phyloP scores from a whole-genome alignment of 2,329 filamentous ascomycete species.

The Alternaria ventricosa region DNA sequence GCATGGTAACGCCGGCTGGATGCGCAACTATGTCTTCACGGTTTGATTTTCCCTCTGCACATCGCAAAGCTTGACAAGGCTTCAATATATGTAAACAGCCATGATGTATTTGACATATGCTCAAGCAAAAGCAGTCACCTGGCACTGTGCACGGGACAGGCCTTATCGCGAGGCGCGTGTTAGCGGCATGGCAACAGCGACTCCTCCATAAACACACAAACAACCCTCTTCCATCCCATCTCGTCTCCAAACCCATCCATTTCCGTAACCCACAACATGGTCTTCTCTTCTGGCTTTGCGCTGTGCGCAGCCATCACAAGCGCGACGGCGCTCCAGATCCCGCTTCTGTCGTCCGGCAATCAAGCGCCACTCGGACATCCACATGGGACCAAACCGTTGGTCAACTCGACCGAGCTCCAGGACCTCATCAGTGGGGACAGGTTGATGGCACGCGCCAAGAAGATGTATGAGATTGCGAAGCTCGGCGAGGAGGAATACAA shows the following conservation, averaged over 20 bases:
- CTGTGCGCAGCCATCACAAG: conserved; percentile 37
- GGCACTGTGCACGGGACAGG: conserved; percentile 27
- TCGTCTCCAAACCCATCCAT: conserved; percentile 4
- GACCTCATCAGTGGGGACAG: conserved; percentile 45
- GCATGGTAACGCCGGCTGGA: not conserved
- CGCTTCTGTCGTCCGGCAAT: conserved; percentile 32
- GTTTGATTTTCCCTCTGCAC: not conserved
- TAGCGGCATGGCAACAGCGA: conserved; percentile 36
- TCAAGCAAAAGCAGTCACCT: conserved; percentile 1
- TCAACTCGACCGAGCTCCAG: conserved; percentile 46
- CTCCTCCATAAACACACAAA: conserved; percentile 18
- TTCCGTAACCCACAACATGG: conserved; percentile 28
- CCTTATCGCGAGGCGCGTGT: conserved; percentile 30
- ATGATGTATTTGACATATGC: not conserved
- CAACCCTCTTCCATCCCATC: conserved; percentile 21
- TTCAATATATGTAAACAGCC: not conserved
- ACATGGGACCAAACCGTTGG: conserved; percentile 36
- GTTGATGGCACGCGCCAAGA: conserved; percentile 41
- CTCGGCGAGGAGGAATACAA: conserved; percentile 52
- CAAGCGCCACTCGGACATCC: conserved; percentile 32
- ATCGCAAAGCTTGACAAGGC: not conserved
- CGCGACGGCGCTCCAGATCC: conserved; percentile 38
- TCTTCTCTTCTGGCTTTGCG: conserved; percentile 32
- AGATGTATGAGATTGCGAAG: conserved; percentile 52
- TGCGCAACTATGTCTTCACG: not conserved